A percentile compares a stretch with the other conserved stretches of the same genome.
phyloP scores from a whole-genome alignment of 306 rosid species.

The Heteromeles arbutifolia region DNA sequence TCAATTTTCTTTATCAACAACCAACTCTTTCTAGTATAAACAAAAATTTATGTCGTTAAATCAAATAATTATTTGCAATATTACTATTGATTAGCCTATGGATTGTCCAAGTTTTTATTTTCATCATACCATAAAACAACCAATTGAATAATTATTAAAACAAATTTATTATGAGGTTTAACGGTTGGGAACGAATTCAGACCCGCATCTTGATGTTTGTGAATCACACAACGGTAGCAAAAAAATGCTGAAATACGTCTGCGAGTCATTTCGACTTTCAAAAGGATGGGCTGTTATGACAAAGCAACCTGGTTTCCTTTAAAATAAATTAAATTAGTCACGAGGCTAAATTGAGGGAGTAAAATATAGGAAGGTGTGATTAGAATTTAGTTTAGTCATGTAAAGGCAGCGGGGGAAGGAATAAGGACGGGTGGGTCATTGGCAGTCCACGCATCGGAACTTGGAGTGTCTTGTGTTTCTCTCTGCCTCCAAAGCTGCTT shows the following conservation, averaged over 20 bases:
- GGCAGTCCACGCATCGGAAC: neutral
- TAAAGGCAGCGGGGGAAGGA: neutral
- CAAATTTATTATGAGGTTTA: too few species aligned
- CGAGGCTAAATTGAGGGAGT: neutral
- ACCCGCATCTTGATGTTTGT: rapidly evolving
- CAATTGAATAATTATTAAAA: too few species aligned
- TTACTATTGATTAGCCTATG: too few species aligned
- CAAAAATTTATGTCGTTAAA: too few species aligned
- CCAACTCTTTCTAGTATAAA: too few species aligned
- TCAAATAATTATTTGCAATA: too few species aligned
- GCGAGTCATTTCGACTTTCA: rapidly evolving
- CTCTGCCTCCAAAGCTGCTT: neutral
- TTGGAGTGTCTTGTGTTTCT: neutral
- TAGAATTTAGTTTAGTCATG: neutral
- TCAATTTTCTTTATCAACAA: too few species aligned
- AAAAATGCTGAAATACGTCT: rapidly evolving
- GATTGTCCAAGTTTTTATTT: too few species aligned
- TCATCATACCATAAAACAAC: too few species aligned
- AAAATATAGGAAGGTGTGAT: neutral
- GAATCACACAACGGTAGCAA: rapidly evolving
- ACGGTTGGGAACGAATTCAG: too few species aligned
- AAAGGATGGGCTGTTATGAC: rapidly evolving
- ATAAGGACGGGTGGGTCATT: neutral
- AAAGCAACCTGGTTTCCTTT: rapidly evolving
- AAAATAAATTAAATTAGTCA: too few species aligned